These are phyloP conservation scores for Cryptococcus sp. DNA, from an alignment of 1,284 basidiomycete species.

Conservation along the genomic window DNA sequence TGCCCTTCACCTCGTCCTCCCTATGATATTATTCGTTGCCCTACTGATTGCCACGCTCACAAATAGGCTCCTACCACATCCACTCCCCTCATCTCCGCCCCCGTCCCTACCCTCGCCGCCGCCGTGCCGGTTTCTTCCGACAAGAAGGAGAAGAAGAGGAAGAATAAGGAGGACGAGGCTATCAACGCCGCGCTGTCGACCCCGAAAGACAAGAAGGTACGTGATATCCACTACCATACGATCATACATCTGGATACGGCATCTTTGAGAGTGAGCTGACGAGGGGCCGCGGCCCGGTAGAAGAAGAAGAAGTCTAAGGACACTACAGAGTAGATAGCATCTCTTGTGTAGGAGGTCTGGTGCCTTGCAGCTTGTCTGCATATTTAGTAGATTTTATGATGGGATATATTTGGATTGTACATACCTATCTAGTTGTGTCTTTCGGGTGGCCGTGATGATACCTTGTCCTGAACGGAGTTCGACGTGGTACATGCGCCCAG, in stretches of 20 bases:
- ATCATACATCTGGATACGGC: background rate
- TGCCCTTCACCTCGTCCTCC: background rate
- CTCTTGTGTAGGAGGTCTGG: too few species aligned
- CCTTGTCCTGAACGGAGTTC: too few species aligned
- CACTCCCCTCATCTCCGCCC: conserved; percentile 6
- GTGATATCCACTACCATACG: background rate
- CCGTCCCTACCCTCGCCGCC: conserved; percentile 16
- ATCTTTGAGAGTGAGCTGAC: background rate
- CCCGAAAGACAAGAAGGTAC: conserved; percentile 25
- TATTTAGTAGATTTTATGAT: too few species aligned
- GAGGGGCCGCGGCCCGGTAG: background rate
- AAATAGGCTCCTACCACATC: conserved; percentile 1
- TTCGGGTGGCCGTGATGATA: too few species aligned
- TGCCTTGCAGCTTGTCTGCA: too few species aligned
- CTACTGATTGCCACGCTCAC: background rate
- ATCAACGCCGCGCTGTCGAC: conserved; percentile 11
- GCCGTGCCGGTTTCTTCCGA: conserved; percentile 16
- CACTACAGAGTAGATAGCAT: too few species aligned
- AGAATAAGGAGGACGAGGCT: conserved; percentile 35
- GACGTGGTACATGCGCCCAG: too few species aligned
- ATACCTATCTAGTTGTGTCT: too few species aligned
- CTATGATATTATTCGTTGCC: background rate
- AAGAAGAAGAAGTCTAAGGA: conserved; percentile 22
- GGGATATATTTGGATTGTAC: too few species aligned
- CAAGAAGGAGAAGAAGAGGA: conserved; percentile 34